These are phyloP conservation scores for Exidia glandulosa DNA, from an alignment of 768 basidiomycete genomes.

Conservation along the genomic window DNA sequence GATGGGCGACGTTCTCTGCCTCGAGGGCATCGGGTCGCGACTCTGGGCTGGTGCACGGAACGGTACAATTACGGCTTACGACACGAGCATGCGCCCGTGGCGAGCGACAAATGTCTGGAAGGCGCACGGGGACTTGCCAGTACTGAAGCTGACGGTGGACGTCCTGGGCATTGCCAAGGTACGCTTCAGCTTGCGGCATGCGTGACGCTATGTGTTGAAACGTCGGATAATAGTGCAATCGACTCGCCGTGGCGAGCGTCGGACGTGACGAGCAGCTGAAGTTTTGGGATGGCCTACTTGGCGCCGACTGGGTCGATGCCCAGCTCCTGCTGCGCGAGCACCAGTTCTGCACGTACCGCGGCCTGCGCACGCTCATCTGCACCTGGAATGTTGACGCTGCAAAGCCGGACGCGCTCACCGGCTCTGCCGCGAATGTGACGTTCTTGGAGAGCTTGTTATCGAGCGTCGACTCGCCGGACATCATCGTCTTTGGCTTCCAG, in stretches of 20 bases:
- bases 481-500: slow-evolving; percentile 91
- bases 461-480: slow-evolving; percentile 69
- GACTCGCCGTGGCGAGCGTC: slow-evolving; percentile 62
- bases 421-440: slow-evolving; percentile 56
- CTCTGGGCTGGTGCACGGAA: slow-evolving; percentile 84
- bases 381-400: slow-evolving; percentile 93
- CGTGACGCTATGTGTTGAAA: background rate
- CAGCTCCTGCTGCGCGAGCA: slow-evolving; percentile 66
- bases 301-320: slow-evolving; percentile 76
- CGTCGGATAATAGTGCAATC: slow-evolving; percentile 16
- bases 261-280: slow-evolving; percentile 62
- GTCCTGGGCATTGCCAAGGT: slow-evolving; percentile 61
- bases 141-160: slow-evolving; percentile 57
- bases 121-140: slow-evolving; percentile 60
- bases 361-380: slow-evolving; percentile 65
- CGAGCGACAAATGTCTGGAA: slow-evolving; percentile 78
- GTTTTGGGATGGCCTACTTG: slow-evolving; percentile 86
- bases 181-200: slow-evolving; percentile 15
- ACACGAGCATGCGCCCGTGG: slow-evolving; percentile 58
- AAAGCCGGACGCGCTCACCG: slow-evolving; percentile 60
- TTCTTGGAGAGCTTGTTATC: slow-evolving; percentile 72
- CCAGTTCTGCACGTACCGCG: slow-evolving; percentile 68
- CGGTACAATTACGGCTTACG: slow-evolving; percentile 74
- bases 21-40: slow-evolving; percentile 74
- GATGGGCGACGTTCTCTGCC: slow-evolving; percentile 64